Evolutionary conservation across 768 basidiomycete genomes (phyloP).

Genomic region (Tulasnella sp.): DNA sequence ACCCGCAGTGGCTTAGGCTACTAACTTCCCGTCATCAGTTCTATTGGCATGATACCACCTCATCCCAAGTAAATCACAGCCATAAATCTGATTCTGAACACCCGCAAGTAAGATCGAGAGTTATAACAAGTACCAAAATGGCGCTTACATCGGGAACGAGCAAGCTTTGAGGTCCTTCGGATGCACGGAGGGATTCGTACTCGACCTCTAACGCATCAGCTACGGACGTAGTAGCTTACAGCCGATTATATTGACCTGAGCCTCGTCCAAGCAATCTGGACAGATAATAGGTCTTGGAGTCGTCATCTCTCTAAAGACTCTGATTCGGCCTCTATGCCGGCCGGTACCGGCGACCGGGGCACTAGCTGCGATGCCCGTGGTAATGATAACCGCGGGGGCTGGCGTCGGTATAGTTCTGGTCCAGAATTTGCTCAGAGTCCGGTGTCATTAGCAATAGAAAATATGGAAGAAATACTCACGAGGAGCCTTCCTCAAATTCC

Average conservation of each 20-base stretch:
- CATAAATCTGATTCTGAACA: neutral
- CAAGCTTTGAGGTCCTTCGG: neutral
- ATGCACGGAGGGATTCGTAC: neutral
- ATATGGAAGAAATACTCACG: neutral
- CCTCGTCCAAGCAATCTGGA: neutral
- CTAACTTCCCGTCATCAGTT: no score
- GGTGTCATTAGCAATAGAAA: neutral
- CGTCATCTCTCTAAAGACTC: neutral
- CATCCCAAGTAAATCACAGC: neutral
- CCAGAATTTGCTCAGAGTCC: neutral
- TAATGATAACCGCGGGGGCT: no score
- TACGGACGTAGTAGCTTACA: neutral
- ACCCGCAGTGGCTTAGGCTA: no score
- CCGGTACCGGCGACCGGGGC: neutral
- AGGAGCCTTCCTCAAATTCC: neutral
- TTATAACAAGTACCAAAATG: no score
- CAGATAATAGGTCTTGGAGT: neutral
- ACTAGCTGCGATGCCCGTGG: no score
- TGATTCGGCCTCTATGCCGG: no score
- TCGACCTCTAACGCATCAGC: neutral
- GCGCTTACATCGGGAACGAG: neutral
- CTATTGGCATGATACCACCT: neutral
- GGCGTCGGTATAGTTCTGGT: neutral
- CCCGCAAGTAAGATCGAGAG: neutral
- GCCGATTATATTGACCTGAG: neutral